Evolutionary conservation across 371 early-diverging fungal species (phyloP), one percentile per base, ranked within the genome.

Genomic region (Mucor saturninus): DNA sequence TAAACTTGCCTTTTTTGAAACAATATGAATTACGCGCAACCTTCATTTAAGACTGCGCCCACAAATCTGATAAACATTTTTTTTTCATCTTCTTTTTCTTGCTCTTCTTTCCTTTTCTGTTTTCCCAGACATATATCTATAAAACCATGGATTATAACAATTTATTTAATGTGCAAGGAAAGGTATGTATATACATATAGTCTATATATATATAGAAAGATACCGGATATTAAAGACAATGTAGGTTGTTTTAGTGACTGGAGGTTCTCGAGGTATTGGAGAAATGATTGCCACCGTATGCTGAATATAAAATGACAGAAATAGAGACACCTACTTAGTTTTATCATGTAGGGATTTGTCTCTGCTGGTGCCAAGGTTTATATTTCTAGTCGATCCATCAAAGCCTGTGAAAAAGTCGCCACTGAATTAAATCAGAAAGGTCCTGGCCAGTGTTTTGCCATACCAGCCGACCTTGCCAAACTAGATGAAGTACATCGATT

Each of bases 211-310:
- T 48, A 26, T 42, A 6, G 2, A 7, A 15, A 46, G 3, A 21
- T 10, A 13, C 5, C 13, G n/a, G 2, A 38, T 38, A 29, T 8
- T 3, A 13, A n/a, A 11, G 21, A 15, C 38, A 46, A 54, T 30
- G 38, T n/a, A 49, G 93, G 79, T 93, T 14, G 94, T 90, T n/a
- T 77, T 95, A 32, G 87, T 95, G 11, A 95, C 93, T 30, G 95
- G 95, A 48, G 95, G 95, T 40, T 86, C 89, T 37, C 74, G 87
- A 49, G 91, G 89, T 32, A 76, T 85, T 54, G 90, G 89, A 29
- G 71, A 80, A 61, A 83, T 87, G 85, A 81, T 89, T 39, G 80
- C 84, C 30, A 73, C 77, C 30, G 71, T 71, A 65, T 56, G 59
- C 65, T 21, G 21, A 21, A 21, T 21, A 21, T 21, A 21, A 21